A percentile compares a stretch with the other conserved stretches of the same genome.
phyloP scores from a whole-genome alignment of 441 rosid species.

The Jatropha podagrica region DNA sequence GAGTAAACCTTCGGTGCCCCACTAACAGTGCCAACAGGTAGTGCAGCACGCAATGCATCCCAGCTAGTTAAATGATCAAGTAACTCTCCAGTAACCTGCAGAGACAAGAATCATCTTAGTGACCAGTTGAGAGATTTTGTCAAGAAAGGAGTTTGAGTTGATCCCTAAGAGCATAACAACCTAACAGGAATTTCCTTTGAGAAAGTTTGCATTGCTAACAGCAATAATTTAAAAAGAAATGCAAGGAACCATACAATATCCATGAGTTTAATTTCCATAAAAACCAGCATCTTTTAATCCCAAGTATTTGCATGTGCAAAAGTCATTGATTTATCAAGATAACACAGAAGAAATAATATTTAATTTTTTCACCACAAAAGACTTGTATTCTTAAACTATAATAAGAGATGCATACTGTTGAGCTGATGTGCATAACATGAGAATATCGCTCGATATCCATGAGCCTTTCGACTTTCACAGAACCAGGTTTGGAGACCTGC shows the following conservation, averaged over 20 bases:
- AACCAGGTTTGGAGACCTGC: slow-evolving; percentile 88
- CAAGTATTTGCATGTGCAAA: not conserved
- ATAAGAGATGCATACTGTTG: slow-evolving; percentile 53
- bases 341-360: not conserved
- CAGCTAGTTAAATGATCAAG: slow-evolving; percentile 76
- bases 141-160: not conserved
- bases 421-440: slow-evolving; percentile 98
- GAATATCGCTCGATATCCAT: slow-evolving; percentile 89
- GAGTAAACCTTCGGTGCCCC: slow-evolving; percentile 85
- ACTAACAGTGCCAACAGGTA: slow-evolving; percentile 95
- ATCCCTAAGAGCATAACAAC: not conserved
- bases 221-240: slow-evolving; percentile 1
- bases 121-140: not conserved
- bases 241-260: not conserved
- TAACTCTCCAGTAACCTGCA: slow-evolving; percentile 76
- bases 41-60: slow-evolving; percentile 90
- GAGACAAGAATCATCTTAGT: slow-evolving; percentile 1
- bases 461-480: slow-evolving; percentile 86
- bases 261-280: too few relatives aligned
- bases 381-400: slow-evolving; percentile 11
- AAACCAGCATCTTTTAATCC: not conserved
- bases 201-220: not conserved
- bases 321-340: not conserved
- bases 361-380: not conserved
- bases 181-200: not conserved